These are phyloP conservation scores for Psilocybe tampanensis DNA, from an alignment of 768 basidiomycete species.

Conservation along the genomic window DNA sequence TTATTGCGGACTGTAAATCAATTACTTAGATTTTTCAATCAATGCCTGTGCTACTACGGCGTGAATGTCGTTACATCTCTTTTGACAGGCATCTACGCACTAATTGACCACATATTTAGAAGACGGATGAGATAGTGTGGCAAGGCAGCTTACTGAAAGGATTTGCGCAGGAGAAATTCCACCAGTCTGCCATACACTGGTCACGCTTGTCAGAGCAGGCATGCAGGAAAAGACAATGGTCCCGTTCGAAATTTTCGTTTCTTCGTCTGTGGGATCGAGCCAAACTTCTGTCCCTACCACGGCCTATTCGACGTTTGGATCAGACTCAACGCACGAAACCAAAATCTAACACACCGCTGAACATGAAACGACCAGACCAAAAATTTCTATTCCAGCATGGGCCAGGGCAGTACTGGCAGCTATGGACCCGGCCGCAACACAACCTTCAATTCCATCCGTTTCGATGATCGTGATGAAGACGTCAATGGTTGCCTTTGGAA, in stretches of 20 bases:
- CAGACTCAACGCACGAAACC: not conserved
- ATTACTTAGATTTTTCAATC: slow-evolving; percentile 34
- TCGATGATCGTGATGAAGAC: slow-evolving; percentile 89
- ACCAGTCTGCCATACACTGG: slow-evolving; percentile 88
- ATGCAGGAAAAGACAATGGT: slow-evolving; percentile 82
- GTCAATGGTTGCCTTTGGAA: slow-evolving; percentile 96
- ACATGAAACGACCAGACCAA: slow-evolving; percentile 85
- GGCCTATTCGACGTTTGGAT: slow-evolving; percentile 42
- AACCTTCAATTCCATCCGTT: slow-evolving; percentile 88
- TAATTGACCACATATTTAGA: slow-evolving; percentile 25
- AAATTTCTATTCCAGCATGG: slow-evolving; percentile 90
- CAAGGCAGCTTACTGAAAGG: slow-evolving; percentile 49
- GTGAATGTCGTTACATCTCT: slow-evolving; percentile 75
- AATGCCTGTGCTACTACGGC: slow-evolving; percentile 74
- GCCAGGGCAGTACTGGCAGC: slow-evolving; percentile 92
- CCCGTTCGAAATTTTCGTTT: slow-evolving; percentile 57
- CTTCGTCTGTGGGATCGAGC: slow-evolving; percentile 81
- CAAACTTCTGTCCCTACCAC: slow-evolving; percentile 60
- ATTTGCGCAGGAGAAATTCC: slow-evolving; percentile 55
- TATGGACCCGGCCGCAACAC: slow-evolving; percentile 82
- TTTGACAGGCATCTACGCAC: slow-evolving; percentile 74
- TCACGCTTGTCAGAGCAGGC: slow-evolving; percentile 84
- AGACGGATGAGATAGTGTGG: not conserved
- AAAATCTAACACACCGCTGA: slow-evolving; percentile 62
- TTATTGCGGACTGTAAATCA: not conserved